A percentile compares a stretch with the other conserved stretches of the same genome.
Evolutionary conservation across 805 yeast species (phyloP).

Genomic region (Ogataea methanolica): DNA sequence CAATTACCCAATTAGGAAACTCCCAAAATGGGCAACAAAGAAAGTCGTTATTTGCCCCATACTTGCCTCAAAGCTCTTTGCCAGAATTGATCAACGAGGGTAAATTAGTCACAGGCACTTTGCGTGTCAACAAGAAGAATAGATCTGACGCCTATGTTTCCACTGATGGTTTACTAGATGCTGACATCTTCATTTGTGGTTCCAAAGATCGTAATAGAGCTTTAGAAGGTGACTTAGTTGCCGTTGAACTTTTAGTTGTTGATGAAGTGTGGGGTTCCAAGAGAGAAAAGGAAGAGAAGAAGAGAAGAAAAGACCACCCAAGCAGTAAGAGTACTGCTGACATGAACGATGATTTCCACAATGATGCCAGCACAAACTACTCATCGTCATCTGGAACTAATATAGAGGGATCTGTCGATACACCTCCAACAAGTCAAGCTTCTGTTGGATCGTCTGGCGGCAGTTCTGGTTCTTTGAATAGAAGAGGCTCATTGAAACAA

Average conservation of each 20-base stretch:
- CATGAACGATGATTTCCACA: constrained; percentile 65
- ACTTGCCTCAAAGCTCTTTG: constrained; percentile 86
- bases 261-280: constrained; percentile 98
- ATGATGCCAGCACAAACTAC: constrained; percentile 66
- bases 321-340: constrained; percentile 31
- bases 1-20: constrained; percentile 34
- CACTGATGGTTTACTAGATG: constrained; percentile 91
- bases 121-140: constrained; percentile 93
- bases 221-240: constrained; percentile 92
- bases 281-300: constrained; percentile 95
- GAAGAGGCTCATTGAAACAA: constrained; percentile 89
- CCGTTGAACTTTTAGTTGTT: constrained; percentile 88
- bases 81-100: constrained; percentile 90
- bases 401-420: constrained; percentile 29
- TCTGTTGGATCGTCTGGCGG: constrained; percentile 17
- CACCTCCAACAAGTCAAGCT: constrained; percentile 32
- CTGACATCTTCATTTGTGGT: constrained; percentile 96
- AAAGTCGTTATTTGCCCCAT: constrained; percentile 91
- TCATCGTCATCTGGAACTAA: constrained; percentile 23
- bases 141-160: constrained; percentile 98
- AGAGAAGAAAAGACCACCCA: constrained; percentile 55
- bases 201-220: constrained; percentile 98
- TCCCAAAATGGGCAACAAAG: constrained; percentile 42
- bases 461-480: constrained; percentile 38
- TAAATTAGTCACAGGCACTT: constrained; percentile 82